These are phyloP conservation scores for Fusarium mexicanum DNA, from an alignment of 2,329 filamentous ascomycete genomes.

Conservation along the genomic window DNA sequence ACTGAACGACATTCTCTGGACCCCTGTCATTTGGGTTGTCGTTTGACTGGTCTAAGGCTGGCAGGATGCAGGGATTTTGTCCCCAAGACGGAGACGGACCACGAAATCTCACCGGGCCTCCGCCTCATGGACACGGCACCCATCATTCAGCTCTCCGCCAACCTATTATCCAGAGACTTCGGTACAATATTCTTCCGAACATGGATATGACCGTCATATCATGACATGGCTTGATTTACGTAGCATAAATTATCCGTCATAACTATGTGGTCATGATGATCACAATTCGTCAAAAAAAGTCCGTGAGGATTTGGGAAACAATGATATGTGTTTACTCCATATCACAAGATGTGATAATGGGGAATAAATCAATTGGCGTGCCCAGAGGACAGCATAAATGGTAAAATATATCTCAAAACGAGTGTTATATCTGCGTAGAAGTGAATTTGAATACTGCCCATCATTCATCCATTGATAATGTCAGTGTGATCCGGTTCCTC, in stretches of 20 bases:
- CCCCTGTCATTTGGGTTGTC: slow-evolving; percentile 25
- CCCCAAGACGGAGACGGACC: slow-evolving; percentile 40
- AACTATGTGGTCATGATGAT: background rate
- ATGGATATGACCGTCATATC: background rate
- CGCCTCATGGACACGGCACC: slow-evolving; percentile 28
- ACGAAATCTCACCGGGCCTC: slow-evolving; percentile 45
- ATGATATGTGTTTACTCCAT: slow-evolving; percentile 6
- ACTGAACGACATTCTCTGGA: slow-evolving; percentile 9
- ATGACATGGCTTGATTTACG: background rate
- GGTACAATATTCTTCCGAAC: slow-evolving; percentile 16
- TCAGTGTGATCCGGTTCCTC: background rate
- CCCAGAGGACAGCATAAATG: slow-evolving; percentile 21
- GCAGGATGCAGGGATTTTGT: slow-evolving; percentile 24
- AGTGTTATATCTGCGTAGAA: slow-evolving; percentile 28
- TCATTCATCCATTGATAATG: slow-evolving; percentile 7
- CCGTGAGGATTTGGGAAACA: background rate
- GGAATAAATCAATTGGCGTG: slow-evolving; percentile 36
- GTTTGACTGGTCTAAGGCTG: slow-evolving; percentile 30
- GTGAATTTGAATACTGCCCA: slow-evolving; percentile 27
- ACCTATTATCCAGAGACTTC: background rate
- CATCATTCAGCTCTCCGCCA: background rate
- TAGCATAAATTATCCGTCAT: background rate
- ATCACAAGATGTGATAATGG: slow-evolving; percentile 8
- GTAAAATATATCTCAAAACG: slow-evolving; percentile 34
- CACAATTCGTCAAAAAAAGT: background rate